Conservation (phyloP, 2,329 filamentous ascomycete species). For the Colletotrichum gloeosporioides region DNA sequence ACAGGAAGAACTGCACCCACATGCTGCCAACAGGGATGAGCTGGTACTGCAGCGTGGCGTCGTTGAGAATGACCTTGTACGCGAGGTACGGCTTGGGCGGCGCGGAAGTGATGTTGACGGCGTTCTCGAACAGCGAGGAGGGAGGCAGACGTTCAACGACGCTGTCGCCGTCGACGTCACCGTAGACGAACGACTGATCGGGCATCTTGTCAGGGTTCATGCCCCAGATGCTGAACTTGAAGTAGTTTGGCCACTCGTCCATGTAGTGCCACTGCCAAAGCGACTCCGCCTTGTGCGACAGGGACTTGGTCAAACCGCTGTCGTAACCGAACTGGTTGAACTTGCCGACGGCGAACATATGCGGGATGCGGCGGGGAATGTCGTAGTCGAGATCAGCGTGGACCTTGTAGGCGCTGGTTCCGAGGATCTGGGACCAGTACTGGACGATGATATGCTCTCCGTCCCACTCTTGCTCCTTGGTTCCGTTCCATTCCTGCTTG, state of each 20-base stretch:
- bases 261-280: conserved; percentile 66
- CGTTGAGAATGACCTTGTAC: conserved; percentile 60
- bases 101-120: conserved; percentile 43
- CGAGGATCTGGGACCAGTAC: conserved; percentile 65
- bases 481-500: conserved; percentile 60
- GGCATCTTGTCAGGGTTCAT: conserved; percentile 68
- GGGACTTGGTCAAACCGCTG: conserved; percentile 58
- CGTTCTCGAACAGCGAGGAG: conserved; percentile 56
- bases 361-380: conserved; percentile 60
- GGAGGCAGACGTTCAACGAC: conserved; percentile 68
- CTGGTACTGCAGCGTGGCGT: conserved; percentile 56
- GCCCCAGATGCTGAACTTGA: conserved; percentile 71
- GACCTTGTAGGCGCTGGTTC: conserved; percentile 65
- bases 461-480: conserved; percentile 60
- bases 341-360: conserved; percentile 66
- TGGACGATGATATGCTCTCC: conserved; percentile 69
- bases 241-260: conserved; percentile 66
- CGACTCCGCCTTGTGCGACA: conserved; percentile 52
- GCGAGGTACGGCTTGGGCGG: conserved; percentile 59
- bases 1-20: conserved; percentile 56
- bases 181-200: conserved; percentile 60
- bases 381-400: conserved; percentile 56
- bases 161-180: conserved; percentile 65
- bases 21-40: conserved; percentile 58
- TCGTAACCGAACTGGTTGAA: conserved; percentile 72